Percentiles rank a stretch among this genome's conserved stretches.
These are phyloP conservation scores for Eurotiales sp. DNA, from an alignment of 2,329 filamentous ascomycete genomes.

Conservation along the genomic window DNA sequence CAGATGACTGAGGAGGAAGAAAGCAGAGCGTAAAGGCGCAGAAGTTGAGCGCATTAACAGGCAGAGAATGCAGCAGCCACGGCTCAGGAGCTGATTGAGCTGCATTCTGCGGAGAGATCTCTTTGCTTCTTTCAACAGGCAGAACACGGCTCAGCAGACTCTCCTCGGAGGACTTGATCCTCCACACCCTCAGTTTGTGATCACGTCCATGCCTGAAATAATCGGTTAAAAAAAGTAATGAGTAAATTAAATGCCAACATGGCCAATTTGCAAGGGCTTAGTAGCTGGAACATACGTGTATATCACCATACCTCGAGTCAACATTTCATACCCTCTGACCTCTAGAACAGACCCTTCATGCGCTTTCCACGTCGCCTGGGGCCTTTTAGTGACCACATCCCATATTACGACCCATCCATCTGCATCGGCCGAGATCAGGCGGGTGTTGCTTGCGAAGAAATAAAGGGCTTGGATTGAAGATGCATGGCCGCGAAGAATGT, in stretches of 20 bases:
- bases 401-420: conserved; percentile 86
- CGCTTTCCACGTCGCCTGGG: conserved; percentile 79
- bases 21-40: conserved; percentile 72
- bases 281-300: conserved; percentile 81
- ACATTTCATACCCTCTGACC: conserved; percentile 57
- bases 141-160: conserved; percentile 58
- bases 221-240: background rate
- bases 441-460: conserved; percentile 69
- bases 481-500: conserved; percentile 81
- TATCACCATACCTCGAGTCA: conserved; percentile 52
- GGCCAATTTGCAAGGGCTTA: too few species aligned
- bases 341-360: conserved; percentile 76
- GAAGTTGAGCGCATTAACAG: conserved; percentile 93
- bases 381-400: conserved; percentile 76
- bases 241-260: too few species aligned
- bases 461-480: conserved; percentile 72
- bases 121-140: conserved; percentile 61
- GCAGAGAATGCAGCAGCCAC: conserved; percentile 78
- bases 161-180: conserved; percentile 60
- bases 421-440: conserved; percentile 80
- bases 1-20: conserved; percentile 17
- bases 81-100: conserved; percentile 53
- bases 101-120: conserved; percentile 31
- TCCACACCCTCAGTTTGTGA: conserved; percentile 82
- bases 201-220: conserved; percentile 79